A percentile compares a stretch with the other conserved stretches of the same genome.
Evolutionary conservation across 139 green algal species (phyloP).

Genomic region (Edaphochlamys debaryana): DNA sequence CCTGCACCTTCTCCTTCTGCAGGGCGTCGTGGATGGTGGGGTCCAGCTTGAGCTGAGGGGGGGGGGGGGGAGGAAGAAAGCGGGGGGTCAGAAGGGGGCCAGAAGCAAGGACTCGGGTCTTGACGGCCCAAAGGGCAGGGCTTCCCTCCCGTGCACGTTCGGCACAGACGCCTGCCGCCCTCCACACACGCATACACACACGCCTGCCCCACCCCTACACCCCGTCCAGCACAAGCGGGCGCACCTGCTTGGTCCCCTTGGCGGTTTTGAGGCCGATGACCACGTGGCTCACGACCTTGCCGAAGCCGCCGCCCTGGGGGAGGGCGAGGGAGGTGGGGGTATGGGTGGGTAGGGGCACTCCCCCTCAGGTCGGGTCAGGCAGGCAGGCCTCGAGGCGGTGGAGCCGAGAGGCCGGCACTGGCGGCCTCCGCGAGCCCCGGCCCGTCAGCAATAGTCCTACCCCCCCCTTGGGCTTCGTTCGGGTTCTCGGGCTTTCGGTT

Average conservation of each 20-base stretch:
- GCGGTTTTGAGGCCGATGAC: slow-evolving; percentile 96
- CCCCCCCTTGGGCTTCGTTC: too few species aligned
- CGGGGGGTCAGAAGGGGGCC: neutral
- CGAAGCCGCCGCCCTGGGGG: slow-evolving; percentile 76
- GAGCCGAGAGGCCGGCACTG: too few species aligned
- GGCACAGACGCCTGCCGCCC: neutral
- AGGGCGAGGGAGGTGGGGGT: neutral
- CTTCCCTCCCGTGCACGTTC: too few species aligned
- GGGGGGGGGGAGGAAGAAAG: neutral
- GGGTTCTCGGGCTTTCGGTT: too few species aligned
- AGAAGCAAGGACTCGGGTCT: neutral
- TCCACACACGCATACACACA: slow-evolving; percentile 75
- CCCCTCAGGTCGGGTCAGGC: neutral
- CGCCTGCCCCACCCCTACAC: slow-evolving; percentile 42
- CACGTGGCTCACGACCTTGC: slow-evolving; percentile 89
- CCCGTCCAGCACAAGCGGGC: neutral
- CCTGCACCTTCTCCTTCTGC: slow-evolving; percentile 91
- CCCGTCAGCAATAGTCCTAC: too few species aligned
- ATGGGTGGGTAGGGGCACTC: neutral
- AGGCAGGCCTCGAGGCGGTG: too few species aligned
- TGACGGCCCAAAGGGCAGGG: neutral
- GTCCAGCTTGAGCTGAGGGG: slow-evolving; percentile 91
- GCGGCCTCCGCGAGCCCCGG: too few species aligned
- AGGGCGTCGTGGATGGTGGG: slow-evolving; percentile 97
- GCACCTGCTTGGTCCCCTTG: slow-evolving; percentile 92